These are phyloP conservation scores for Anisodus acutangulus DNA, from an alignment of 257 asterid species.

Conservation along the genomic window DNA sequence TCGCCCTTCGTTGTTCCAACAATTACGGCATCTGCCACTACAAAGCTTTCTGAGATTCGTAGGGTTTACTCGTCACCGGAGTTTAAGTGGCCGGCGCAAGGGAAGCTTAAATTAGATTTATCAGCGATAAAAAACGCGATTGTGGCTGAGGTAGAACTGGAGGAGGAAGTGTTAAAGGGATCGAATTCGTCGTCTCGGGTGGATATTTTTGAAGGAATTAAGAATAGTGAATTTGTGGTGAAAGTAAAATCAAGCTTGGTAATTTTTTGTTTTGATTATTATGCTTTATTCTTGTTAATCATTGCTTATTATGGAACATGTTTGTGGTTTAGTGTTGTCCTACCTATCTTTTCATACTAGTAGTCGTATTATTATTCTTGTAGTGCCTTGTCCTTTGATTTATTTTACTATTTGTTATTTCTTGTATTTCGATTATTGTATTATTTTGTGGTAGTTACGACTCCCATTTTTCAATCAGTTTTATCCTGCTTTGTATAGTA, in stretches of 20 bases:
- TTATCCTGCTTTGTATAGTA: too few species aligned
- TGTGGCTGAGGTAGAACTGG: constrained; percentile 76
- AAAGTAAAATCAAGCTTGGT: constrained; percentile 95
- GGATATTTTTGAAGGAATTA: constrained; percentile 84
- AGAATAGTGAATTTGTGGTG: constrained; percentile 85
- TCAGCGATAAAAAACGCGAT: constrained; percentile 81
- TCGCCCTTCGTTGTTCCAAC: constrained; percentile 75
- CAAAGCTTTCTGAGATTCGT: constrained; percentile 72
- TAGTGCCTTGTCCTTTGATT: too few species aligned
- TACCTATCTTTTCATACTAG: too few species aligned
- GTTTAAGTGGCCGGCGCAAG: constrained; percentile 66
- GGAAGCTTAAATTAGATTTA: constrained; percentile 67
- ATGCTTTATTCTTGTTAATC: neutral
- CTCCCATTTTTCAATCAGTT: too few species aligned
- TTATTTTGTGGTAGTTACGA: too few species aligned
- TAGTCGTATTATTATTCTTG: too few species aligned
- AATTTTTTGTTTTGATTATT: constrained; percentile 28
- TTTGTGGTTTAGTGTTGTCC: neutral
- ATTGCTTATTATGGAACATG: neutral
- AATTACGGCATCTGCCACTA: constrained; percentile 72
- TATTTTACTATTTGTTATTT: too few species aligned
- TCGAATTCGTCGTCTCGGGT: constrained; percentile 43
- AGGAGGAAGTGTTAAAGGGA: constrained; percentile 72
- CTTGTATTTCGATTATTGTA: too few species aligned
- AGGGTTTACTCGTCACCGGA: constrained; percentile 89